These are phyloP conservation scores for Besnoitia besnoiti DNA, from an alignment of 169 alveolate genomes.

Conservation along the genomic window DNA sequence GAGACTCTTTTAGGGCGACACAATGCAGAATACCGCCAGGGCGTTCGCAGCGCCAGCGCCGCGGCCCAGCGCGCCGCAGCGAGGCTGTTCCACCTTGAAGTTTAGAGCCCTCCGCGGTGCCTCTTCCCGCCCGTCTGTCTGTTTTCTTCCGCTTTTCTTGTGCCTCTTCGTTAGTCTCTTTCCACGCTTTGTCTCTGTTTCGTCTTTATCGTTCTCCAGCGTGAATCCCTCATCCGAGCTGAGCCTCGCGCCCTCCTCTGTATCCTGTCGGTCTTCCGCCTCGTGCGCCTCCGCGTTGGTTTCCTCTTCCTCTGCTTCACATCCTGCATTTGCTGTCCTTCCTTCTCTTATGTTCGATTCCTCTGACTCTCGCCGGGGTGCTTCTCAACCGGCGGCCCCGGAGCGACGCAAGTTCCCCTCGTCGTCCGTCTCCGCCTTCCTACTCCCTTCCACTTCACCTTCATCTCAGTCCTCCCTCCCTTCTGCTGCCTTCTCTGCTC, in stretches of 20 bases:
- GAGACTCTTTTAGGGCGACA: too few species aligned
- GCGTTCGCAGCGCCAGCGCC: too few species aligned
- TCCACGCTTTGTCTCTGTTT: neutral
- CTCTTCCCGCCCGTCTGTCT: neutral
- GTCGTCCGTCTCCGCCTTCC: neutral
- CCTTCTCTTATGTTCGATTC: too few species aligned
- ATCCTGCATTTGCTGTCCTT: neutral
- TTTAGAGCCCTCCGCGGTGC: neutral
- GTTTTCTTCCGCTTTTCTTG: neutral
- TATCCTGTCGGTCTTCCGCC: neutral
- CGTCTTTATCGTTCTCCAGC: neutral
- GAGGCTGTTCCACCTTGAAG: too few species aligned
- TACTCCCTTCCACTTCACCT: neutral
- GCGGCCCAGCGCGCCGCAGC: too few species aligned
- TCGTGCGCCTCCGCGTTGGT: neutral
- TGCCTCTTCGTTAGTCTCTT: neutral
- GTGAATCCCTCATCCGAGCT: neutral
- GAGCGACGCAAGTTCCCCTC: neutral
- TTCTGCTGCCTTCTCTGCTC: neutral
- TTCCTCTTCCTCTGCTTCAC: neutral
- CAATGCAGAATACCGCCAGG: too few species aligned
- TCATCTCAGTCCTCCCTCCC: neutral
- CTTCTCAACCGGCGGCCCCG: neutral
- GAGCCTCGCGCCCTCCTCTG: neutral
- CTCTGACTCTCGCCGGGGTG: neutral